Conservation (phyloP, 1,284 basidiomycete genomes). For the Puccinia triticina region DNA sequence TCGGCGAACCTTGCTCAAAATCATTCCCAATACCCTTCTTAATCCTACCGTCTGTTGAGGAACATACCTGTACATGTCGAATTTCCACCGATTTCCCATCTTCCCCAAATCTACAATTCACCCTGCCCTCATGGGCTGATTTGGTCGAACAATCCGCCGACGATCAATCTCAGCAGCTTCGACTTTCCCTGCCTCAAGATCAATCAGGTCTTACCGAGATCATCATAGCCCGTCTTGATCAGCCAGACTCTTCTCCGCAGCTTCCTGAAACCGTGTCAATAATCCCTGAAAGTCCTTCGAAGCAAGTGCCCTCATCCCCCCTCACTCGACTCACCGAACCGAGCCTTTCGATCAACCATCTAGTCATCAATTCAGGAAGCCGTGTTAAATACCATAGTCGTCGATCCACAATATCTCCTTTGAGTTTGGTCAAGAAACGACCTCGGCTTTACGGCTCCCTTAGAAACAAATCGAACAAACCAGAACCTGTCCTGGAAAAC, state of each 20-base stretch:
- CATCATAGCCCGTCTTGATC: constrained; percentile 20
- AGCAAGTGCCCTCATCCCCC: background rate
- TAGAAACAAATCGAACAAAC: background rate
- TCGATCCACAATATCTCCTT: background rate
- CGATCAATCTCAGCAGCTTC: background rate
- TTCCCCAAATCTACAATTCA: constrained; percentile 14
- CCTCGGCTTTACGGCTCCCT: constrained; percentile 1
- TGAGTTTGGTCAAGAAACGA: constrained; percentile 12
- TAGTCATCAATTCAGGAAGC: constrained; percentile 6
- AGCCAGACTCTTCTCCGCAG: background rate
- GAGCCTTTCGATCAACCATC: constrained; percentile 15
- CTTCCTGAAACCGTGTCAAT: background rate
- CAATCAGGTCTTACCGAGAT: background rate
- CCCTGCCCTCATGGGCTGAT: constrained; percentile 27
- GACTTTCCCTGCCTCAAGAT: background rate
- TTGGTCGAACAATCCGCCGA: background rate
- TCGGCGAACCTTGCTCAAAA: background rate
- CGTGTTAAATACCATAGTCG: constrained; percentile 12
- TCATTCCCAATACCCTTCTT: constrained; percentile 34
- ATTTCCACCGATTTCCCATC: constrained; percentile 30
- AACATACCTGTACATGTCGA: constrained; percentile 29
- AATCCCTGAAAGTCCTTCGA: background rate
- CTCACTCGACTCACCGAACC: background rate
- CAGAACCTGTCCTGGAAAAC: background rate
- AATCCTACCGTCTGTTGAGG: constrained; percentile 27